Percentiles rank a stretch among this genome's conserved stretches.
phyloP scores from a whole-genome alignment of 257 asterid genomes.

The Vinca minor region DNA sequence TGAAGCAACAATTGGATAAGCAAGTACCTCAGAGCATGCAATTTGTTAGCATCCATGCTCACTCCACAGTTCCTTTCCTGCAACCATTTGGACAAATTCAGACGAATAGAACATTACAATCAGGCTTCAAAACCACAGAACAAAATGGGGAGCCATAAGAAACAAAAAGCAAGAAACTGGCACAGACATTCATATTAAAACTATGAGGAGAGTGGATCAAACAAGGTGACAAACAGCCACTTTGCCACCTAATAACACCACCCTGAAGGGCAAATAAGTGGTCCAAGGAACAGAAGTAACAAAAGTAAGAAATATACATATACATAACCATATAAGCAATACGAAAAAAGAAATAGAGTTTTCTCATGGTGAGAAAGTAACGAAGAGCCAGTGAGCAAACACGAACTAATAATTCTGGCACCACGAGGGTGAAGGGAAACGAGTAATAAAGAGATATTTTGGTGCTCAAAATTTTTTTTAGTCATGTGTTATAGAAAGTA shows the following conservation, averaged over 20 bases:
- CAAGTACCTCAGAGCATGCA: slow-evolving; percentile 71
- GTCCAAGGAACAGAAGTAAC: neutral
- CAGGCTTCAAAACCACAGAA: neutral
- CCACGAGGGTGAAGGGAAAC: neutral
- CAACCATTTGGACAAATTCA: slow-evolving; percentile 16
- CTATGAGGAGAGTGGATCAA: neutral
- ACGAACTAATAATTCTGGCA: neutral
- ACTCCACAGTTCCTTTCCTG: slow-evolving; percentile 66
- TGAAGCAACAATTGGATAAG: slow-evolving; percentile 91
- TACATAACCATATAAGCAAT: neutral
- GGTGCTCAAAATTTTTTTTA: neutral
- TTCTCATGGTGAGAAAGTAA: too few relatives aligned
- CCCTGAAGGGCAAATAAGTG: neutral
- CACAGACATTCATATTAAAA: neutral
- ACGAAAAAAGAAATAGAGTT: neutral
- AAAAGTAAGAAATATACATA: neutral
- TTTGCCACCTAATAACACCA: neutral
- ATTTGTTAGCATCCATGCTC: slow-evolving; percentile 43
- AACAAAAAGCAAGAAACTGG: neutral
- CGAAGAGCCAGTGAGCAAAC: neutral
- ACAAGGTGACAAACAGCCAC: neutral
- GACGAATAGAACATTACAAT: neutral
- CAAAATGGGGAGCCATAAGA: neutral
- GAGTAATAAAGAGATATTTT: neutral
- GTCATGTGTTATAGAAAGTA: neutral